Percentiles rank a stretch among this genome's conserved stretches.
phyloP scores from a whole-genome alignment of 2,329 filamentous ascomycete genomes.

The Paraphaeosphaeria sporulosa region DNA sequence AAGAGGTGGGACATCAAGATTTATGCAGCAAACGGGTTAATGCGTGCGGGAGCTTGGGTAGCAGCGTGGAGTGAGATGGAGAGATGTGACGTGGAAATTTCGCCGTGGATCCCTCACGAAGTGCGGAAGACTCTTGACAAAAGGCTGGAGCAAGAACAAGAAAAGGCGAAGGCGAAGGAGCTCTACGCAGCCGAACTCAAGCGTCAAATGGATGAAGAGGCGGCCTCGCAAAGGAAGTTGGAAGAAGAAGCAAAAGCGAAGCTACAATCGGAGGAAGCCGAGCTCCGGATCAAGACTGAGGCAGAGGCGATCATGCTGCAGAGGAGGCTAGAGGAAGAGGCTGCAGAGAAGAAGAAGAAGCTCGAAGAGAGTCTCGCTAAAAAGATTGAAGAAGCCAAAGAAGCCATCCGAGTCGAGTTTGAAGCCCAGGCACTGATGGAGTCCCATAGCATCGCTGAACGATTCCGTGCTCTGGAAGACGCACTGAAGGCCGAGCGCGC shows the following conservation, averaged over 20 bases:
- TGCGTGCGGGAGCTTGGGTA: constrained; percentile 89
- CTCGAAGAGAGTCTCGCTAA: constrained; percentile 37
- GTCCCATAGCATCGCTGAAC: constrained; percentile 37
- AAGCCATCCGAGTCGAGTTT: constrained; percentile 41
- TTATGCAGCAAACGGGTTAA: constrained; percentile 92
- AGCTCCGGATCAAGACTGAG: constrained; percentile 37
- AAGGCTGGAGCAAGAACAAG: constrained; percentile 54
- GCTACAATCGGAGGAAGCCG: constrained; percentile 34
- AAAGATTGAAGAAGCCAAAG: constrained; percentile 43
- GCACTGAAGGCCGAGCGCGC: constrained; percentile 30
- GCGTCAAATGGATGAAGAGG: constrained; percentile 43
- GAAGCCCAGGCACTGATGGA: constrained; percentile 40
- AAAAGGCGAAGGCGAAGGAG: constrained; percentile 37
- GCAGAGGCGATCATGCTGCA: constrained; percentile 35
- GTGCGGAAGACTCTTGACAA: constrained; percentile 68
- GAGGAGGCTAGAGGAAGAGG: constrained; percentile 37
- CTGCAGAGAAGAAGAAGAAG: constrained; percentile 36
- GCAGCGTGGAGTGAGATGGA: constrained; percentile 99
- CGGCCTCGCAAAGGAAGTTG: constrained; percentile 33
- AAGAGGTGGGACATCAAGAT: constrained; percentile 82
- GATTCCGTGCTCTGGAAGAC: constrained; percentile 39
- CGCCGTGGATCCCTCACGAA: constrained; percentile 71
- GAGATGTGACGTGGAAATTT: constrained; percentile 92
- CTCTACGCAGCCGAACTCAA: constrained; percentile 42
- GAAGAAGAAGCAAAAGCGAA: constrained; percentile 37